These are phyloP conservation scores for Gamsiella multidivaricata DNA, from an alignment of 192 early-diverging fungal species.

Conservation along the genomic window DNA sequence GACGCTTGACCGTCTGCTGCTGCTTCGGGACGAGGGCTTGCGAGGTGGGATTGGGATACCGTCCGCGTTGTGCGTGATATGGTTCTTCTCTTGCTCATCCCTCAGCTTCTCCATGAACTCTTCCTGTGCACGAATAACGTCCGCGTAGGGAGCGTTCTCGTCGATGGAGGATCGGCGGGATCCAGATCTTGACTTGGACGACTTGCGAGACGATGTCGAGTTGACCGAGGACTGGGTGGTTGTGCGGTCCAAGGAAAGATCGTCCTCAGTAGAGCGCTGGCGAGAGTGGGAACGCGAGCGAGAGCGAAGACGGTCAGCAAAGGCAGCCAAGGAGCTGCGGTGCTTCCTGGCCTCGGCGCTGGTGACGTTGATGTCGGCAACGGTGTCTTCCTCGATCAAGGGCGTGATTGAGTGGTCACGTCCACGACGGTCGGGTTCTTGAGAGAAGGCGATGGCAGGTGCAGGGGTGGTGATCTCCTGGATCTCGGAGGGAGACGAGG, in stretches of 20 bases:
- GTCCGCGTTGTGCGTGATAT: conserved; percentile 33
- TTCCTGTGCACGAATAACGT: conserved; percentile 35
- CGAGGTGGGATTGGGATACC: conserved; percentile 33
- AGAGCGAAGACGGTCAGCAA: conserved; percentile 36
- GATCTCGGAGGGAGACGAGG: background rate
- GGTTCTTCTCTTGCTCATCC: conserved; percentile 27
- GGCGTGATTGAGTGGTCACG: conserved; percentile 4
- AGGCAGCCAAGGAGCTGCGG: conserved; percentile 31
- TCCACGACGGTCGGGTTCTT: conserved; percentile 18
- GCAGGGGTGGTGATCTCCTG: background rate
- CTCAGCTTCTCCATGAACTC: conserved; percentile 43
- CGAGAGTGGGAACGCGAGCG: conserved; percentile 22
- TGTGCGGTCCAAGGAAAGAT: conserved; percentile 5
- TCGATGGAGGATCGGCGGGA: conserved; percentile 12
- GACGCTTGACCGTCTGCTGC: conserved; percentile 33
- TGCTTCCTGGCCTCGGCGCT: conserved; percentile 7
- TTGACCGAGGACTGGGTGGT: conserved; percentile 15
- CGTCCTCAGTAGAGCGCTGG: conserved; percentile 8
- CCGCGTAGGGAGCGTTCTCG: conserved; percentile 9
- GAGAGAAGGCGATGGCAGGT: conserved; percentile 17
- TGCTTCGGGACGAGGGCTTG: background rate
- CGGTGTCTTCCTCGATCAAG: background rate
- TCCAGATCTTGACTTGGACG: conserved; percentile 17
- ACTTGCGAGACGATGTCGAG: conserved; percentile 12
- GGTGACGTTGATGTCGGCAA: background rate